phyloP scores from a whole-genome alignment of 2,329 filamentous ascomycete genomes.

The Penicillium vulpinum region DNA sequence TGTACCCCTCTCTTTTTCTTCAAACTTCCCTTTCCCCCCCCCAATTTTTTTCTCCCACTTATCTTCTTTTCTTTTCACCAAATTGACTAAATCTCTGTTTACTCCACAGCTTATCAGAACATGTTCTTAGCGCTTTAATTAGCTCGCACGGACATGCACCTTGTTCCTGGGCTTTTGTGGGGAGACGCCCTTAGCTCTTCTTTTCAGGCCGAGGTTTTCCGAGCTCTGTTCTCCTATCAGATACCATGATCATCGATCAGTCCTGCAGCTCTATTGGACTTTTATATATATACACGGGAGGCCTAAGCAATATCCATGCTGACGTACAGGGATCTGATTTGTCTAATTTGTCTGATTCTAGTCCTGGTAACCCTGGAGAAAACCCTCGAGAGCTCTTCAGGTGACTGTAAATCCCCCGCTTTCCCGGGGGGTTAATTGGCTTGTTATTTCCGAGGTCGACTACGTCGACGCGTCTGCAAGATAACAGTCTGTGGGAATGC shows the following conservation, averaged over 20 bases:
- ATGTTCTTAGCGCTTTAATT: neutral
- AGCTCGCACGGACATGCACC: conserved; percentile 12
- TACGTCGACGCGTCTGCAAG: too few relatives aligned
- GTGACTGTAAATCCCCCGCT: neutral
- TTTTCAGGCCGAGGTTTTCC: neutral
- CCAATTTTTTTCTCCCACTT: conserved; percentile 20
- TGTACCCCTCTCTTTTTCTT: neutral
- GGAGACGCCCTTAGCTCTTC: neutral
- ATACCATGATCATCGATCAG: neutral
- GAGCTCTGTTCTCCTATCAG: neutral
- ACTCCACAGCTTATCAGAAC: conserved; percentile 38
- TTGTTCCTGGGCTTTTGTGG: neutral
- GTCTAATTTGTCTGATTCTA: neutral
- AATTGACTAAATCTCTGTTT: neutral
- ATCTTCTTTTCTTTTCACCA: conserved; percentile 10
- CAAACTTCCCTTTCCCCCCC: neutral
- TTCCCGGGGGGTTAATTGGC: neutral
- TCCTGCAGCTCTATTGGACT: neutral
- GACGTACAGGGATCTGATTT: neutral
- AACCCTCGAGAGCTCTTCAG: too few relatives aligned
- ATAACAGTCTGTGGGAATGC: too few relatives aligned
- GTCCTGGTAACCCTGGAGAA: too few relatives aligned
- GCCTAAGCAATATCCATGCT: neutral
- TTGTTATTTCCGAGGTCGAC: too few relatives aligned
- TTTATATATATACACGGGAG: neutral